phyloP scores from a whole-genome alignment of 257 asterid species.

The Plectranthus barbatus region DNA sequence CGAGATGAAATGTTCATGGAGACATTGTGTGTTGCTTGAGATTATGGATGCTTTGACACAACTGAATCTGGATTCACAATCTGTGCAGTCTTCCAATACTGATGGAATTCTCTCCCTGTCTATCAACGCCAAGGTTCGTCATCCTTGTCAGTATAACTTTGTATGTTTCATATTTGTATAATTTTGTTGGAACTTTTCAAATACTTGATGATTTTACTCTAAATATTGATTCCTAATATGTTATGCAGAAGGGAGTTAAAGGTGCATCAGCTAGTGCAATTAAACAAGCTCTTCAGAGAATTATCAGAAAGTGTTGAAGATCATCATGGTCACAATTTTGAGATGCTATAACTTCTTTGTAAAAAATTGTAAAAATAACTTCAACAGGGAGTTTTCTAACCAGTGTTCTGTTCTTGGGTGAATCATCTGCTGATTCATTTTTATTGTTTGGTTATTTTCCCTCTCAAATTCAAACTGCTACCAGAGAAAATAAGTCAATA shows the following conservation, averaged over 20 bases:
- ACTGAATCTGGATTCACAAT: slow-evolving; percentile 46
- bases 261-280: slow-evolving; percentile 42
- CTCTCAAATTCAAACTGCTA: not conserved
- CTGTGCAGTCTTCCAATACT: slow-evolving; percentile 54
- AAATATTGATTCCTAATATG: not conserved
- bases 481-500: not conserved
- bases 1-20: slow-evolving; percentile 58
- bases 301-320: slow-evolving; percentile 35
- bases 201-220: no score
- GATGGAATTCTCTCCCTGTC: slow-evolving; percentile 54
- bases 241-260: slow-evolving; percentile 45
- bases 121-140: slow-evolving; percentile 63
- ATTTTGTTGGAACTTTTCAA: no score
- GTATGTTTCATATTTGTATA: no score
- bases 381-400: not conserved
- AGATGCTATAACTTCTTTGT: slow-evolving; percentile 3
- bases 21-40: slow-evolving; percentile 40
- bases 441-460: not conserved
- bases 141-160: no score
- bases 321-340: not conserved
- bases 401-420: not conserved
- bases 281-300: slow-evolving; percentile 57
- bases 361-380: slow-evolving; percentile 9
- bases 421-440: not conserved
- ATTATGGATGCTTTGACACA: slow-evolving; percentile 47